Base-by-base conservation (phyloP, 2,329 filamentous ascomycete species). In the Hymenoscyphus albidus region DNA sequence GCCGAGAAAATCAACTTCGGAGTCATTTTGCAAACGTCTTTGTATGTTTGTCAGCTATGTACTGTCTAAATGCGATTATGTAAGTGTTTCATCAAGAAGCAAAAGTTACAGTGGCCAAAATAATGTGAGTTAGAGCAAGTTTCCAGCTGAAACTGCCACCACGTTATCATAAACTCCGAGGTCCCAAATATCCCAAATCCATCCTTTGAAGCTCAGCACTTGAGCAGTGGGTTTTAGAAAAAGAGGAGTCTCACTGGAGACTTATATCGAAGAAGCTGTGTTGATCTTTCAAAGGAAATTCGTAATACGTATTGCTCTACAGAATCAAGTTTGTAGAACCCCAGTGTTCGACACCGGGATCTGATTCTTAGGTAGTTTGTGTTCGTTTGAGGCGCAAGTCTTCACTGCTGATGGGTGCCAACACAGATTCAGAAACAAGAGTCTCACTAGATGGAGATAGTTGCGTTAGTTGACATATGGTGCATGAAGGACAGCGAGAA, bases 161-260 rank as follows among this genome's bases (percentile, higher is more conserved):
- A 27, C 27, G 27, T 31, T 31, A 32, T 64, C 56, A 38, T 59
- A 40, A 35, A 35, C 7, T 18, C 38, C 22, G 22, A 35, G 40
- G 10, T 55, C 14, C 14, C 40, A 54, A 55, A 39, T 55, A 4
- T 27, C 44, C 42, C 32, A 61, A 18, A 38, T 54, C 40, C 32
- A 38, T n/a, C 60, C n/a, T 62, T 32, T 16, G 44, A 61, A 57
- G 58, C 58, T 63, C 62, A 62, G 59, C 61, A 63, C 61, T 63
- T 63, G 61, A 66, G 64, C 64, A 51, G 1, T 18, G 4, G 18
- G 22, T 12, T 13, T 4, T 27, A 54, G 18, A 54, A 54, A 7
- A 13, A 13, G 13, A 54, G 31, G 18, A 27, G n/a, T 54, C 18
- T 27, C 18, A n/a, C 5, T 27, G 48, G n/a, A 13, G 9, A 54